These are phyloP conservation scores for Nemania serpens DNA, from an alignment of 2,329 filamentous ascomycete species.

Conservation along the genomic window DNA sequence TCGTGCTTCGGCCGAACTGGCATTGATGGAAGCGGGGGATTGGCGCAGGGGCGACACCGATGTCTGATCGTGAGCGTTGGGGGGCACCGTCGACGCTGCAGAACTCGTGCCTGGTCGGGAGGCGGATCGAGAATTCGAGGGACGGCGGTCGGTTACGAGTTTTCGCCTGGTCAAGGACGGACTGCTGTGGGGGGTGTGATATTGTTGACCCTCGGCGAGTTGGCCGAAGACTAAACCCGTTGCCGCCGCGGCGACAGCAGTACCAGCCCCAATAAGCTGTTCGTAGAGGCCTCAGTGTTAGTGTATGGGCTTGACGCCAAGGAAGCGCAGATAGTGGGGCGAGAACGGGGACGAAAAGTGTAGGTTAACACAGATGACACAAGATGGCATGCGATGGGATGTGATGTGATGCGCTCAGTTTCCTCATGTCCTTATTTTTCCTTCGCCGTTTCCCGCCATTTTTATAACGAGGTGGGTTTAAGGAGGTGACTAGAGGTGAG, in stretches of 20 bases:
- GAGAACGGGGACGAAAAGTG: not conserved
- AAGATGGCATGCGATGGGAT: not conserved
- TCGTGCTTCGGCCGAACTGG: conserved; percentile 35
- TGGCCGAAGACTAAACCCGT: conserved; percentile 64
- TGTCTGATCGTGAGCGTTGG: conserved; percentile 44
- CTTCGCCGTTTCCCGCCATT: not conserved
- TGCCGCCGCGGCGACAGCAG: conserved; percentile 64
- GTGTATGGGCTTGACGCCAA: conserved; percentile 17
- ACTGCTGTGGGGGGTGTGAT: conserved; percentile 39
- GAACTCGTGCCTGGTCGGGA: conserved; percentile 51
- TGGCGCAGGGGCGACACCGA: conserved; percentile 40
- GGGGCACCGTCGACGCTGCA: conserved; percentile 40
- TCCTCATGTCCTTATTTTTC: not conserved
- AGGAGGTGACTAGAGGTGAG: not conserved
- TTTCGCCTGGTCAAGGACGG: conserved; percentile 41
- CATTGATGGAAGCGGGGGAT: conserved; percentile 22
- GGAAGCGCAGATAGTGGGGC: conserved; percentile 4
- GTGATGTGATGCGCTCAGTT: not conserved
- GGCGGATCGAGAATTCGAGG: conserved; percentile 34
- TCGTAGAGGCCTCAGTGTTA: conserved; percentile 29
- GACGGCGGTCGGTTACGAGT: conserved; percentile 43
- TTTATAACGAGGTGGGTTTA: not conserved
- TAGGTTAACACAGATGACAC: not conserved
- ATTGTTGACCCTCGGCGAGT: conserved; percentile 47
- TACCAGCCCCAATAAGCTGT: conserved; percentile 65